Percentiles rank a stretch among this genome's conserved stretches.
Conservation (phyloP, 305 asterid species). For the Fraxinus latifolia region DNA sequence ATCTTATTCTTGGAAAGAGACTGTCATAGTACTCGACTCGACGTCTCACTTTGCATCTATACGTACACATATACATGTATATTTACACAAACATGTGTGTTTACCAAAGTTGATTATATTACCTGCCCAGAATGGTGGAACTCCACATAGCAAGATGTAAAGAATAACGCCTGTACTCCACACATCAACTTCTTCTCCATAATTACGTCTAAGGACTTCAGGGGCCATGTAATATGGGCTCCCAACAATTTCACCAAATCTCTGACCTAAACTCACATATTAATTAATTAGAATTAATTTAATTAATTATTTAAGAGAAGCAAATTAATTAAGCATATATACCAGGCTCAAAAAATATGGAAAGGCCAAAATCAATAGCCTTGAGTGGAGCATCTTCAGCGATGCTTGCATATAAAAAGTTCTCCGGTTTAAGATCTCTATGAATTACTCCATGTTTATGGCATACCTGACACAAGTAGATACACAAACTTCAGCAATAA, state of each 20-base stretch:
- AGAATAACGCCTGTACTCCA: slow-evolving; percentile 98
- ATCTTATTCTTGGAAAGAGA: neutral
- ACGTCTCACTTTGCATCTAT: neutral
- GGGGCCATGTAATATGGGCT: slow-evolving; percentile 99
- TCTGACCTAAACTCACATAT: slow-evolving; percentile 45
- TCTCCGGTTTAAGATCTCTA: slow-evolving; percentile 87
- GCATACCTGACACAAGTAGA: slow-evolving; percentile 47
- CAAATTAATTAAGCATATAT: neutral
- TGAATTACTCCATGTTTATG: slow-evolving; percentile 87
- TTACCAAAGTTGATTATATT: neutral
- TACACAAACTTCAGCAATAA: neutral
- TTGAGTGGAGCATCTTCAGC: slow-evolving; percentile 64
- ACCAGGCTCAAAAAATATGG: slow-evolving; percentile 79
- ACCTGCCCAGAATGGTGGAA: slow-evolving; percentile 99
- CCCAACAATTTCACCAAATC: slow-evolving; percentile 79
- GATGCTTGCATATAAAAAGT: slow-evolving; percentile 55
- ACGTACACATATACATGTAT: neutral
- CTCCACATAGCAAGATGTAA: slow-evolving; percentile 81
- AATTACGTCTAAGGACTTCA: slow-evolving; percentile 71
- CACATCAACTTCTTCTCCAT: slow-evolving; percentile 69
- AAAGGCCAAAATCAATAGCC: slow-evolving; percentile 93
- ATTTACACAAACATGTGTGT: neutral
- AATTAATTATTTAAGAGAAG: neutral
- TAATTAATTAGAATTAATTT: neutral
- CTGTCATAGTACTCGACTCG: neutral